phyloP scores from a whole-genome alignment of 208 protist genomes.

The Trypanosoma platydactyli region DNA sequence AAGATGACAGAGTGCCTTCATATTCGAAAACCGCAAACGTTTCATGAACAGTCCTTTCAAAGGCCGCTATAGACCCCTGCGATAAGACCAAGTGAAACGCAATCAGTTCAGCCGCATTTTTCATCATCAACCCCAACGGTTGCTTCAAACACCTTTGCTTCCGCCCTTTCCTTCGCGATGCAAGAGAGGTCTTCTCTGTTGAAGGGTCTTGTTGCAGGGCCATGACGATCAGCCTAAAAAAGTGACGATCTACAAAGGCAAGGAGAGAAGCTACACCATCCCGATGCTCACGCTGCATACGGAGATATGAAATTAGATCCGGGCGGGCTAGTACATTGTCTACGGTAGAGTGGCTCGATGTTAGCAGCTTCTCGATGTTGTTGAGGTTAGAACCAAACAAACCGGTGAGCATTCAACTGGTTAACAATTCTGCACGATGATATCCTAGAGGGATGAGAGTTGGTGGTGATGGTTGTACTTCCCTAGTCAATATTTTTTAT shows the following conservation, averaged over 20 bases:
- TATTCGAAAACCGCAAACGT: constrained; percentile 25
- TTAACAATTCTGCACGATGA: not conserved
- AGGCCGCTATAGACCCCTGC: not conserved
- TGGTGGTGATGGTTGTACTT: no score
- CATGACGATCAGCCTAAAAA: constrained; percentile 28
- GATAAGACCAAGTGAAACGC: constrained; percentile 27
- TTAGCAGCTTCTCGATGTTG: constrained; percentile 22
- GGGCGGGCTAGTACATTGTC: constrained; percentile 27
- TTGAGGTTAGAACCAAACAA: not conserved
- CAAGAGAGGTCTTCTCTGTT: not conserved
- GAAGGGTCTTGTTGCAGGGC: not conserved
- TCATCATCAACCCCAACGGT: not conserved
- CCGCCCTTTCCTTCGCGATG: not conserved
- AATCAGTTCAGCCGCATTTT: constrained; percentile 43
- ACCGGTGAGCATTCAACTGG: not conserved
- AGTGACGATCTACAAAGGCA: constrained; percentile 36
- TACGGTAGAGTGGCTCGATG: constrained; percentile 19
- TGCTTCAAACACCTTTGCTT: not conserved
- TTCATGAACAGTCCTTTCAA: constrained; percentile 27
- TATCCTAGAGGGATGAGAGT: no score
- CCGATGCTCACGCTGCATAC: constrained; percentile 15
- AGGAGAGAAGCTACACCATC: constrained; percentile 14
- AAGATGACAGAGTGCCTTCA: constrained; percentile 18
- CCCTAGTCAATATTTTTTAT: no score
- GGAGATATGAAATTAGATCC: constrained; percentile 31